Conservation (phyloP, 805 yeast species). For the Wickerhamiella australiensis region DNA sequence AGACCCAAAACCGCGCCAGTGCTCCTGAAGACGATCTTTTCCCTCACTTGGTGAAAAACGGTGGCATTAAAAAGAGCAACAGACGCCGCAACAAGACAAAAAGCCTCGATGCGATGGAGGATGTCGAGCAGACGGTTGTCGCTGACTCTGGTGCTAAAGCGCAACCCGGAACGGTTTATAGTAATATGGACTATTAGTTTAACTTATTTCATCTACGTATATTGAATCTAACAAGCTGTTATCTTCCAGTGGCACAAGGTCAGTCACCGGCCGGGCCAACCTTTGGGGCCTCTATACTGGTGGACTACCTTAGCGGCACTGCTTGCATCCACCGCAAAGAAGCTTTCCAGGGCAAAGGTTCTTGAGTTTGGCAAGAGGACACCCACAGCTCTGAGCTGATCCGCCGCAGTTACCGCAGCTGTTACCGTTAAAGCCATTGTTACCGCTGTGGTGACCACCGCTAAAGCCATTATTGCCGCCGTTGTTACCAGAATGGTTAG, state of each 20-base stretch:
- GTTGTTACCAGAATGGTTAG: too few species aligned
- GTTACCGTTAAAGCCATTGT: too few species aligned
- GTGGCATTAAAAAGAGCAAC: slow-evolving; percentile 12
- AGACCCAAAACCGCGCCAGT: background rate
- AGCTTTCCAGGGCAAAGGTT: slow-evolving; percentile 8
- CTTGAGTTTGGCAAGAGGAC: slow-evolving; percentile 2
- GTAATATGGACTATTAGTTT: slow-evolving; percentile 19
- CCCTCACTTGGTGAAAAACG: slow-evolving; percentile 25
- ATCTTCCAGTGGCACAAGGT: too few species aligned
- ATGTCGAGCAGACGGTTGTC: slow-evolving; percentile 12
- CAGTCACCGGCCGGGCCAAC: too few species aligned
- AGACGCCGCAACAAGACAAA: background rate
- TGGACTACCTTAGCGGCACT: slow-evolving; percentile 7
- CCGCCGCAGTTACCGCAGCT: background rate
- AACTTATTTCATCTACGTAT: slow-evolving; percentile 4
- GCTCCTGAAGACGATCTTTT: slow-evolving; percentile 29
- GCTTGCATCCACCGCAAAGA: slow-evolving; percentile 8
- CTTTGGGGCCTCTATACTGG: too few species aligned
- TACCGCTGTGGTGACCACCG: too few species aligned
- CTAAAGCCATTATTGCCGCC: too few species aligned
- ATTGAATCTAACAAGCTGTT: background rate
- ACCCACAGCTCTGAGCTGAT: background rate
- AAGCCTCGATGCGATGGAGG: background rate
- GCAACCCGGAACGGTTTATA: slow-evolving; percentile 13
- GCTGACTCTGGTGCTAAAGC: background rate